phyloP scores from a whole-genome alignment of 495 filamentous ascomycete genomes.

The Extremus antarcticus region DNA sequence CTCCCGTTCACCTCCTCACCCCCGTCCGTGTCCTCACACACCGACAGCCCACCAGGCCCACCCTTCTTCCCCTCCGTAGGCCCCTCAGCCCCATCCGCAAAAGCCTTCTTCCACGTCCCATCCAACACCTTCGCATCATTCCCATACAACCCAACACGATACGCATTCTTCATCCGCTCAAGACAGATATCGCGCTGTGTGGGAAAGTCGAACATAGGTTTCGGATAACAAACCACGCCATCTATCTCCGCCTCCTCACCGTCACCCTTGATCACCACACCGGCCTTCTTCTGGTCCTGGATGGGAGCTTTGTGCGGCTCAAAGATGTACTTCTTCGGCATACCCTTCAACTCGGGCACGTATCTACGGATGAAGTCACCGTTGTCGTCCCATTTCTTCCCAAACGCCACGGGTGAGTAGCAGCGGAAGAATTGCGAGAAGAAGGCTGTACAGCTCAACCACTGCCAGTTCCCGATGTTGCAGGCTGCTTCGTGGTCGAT shows the following conservation, averaged over 20 bases:
- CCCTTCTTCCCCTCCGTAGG: slow-evolving; percentile 33
- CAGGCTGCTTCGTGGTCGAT: slow-evolving; percentile 61
- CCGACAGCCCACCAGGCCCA: slow-evolving; percentile 20
- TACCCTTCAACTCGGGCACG: slow-evolving; percentile 48
- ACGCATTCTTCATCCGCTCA: slow-evolving; percentile 53
- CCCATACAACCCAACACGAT: slow-evolving; percentile 49
- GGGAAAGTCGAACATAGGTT: slow-evolving; percentile 62
- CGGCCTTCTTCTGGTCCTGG: slow-evolving; percentile 47
- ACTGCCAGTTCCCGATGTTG: slow-evolving; percentile 65
- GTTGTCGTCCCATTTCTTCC: slow-evolving; percentile 54
- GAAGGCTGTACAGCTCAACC: slow-evolving; percentile 64
- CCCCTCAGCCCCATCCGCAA: slow-evolving; percentile 38
- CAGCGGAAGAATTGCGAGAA: slow-evolving; percentile 53
- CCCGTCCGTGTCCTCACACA: slow-evolving; percentile 16
- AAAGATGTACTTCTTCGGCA: slow-evolving; percentile 58
- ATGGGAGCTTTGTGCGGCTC: slow-evolving; percentile 62
- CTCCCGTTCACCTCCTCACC: slow-evolving; percentile 9
- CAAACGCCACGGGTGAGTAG: slow-evolving; percentile 56
- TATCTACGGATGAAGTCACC: slow-evolving; percentile 49
- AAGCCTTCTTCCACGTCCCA: slow-evolving; percentile 50
- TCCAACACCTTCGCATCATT: slow-evolving; percentile 46
- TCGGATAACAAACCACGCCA: slow-evolving; percentile 43
- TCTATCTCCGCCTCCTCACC: slow-evolving; percentile 27
- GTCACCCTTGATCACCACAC: slow-evolving; percentile 46
- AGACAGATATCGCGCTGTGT: slow-evolving; percentile 48